Base-by-base conservation (phyloP, 2,329 filamentous ascomycete species). In the Xylariomycetidae sp. region DNA sequence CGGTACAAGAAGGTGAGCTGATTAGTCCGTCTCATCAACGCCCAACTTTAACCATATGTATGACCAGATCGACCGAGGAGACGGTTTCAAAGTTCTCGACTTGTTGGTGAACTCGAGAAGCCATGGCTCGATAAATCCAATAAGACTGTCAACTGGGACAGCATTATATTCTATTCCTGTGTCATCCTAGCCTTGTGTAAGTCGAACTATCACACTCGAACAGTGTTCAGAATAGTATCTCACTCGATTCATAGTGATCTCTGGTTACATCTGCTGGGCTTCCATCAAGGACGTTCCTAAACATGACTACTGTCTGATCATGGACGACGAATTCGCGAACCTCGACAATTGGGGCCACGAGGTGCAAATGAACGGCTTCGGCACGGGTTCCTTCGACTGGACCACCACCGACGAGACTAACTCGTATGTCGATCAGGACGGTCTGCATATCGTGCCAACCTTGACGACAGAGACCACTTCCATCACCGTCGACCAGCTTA, bases 401-500 rank as follows among this genome's bases (percentile, higher is more conserved):
- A 73, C 71, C 1, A 75, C 71, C 5, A 57, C 51, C 4, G 68
- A 72, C 41, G 40, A 54, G 1, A 51, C 49, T 33, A 76, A 76
- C 50, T 55, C 64, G 11, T 75, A 66, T 48, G 57, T 66, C 22
- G 66, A 72, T 44, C 51, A 44, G 0, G 53, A 65, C 16, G 70
- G 69, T n/a, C 59, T 75, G 25, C 70, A 73, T 50, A 74, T 76
- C 31, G 64, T 71, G n/a, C 71, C 70, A 6, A 74, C 71, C 0
- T 52, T 74, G 13, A 73, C 69, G 11, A 60, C 58, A 17, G 53
- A 62, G 31, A 58, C 54, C 1, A 65, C 62, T 0, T 33, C 43
- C 30, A 64, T 69, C 33, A 64, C 59, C 3, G 46, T 47, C 11
- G 57, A 58, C 25, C 51, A 66, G 19, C 50, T 69, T 9, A 52